Evolutionary conservation across 1,284 basidiomycete species (phyloP).

Genomic region (Gomphus sp.): DNA sequence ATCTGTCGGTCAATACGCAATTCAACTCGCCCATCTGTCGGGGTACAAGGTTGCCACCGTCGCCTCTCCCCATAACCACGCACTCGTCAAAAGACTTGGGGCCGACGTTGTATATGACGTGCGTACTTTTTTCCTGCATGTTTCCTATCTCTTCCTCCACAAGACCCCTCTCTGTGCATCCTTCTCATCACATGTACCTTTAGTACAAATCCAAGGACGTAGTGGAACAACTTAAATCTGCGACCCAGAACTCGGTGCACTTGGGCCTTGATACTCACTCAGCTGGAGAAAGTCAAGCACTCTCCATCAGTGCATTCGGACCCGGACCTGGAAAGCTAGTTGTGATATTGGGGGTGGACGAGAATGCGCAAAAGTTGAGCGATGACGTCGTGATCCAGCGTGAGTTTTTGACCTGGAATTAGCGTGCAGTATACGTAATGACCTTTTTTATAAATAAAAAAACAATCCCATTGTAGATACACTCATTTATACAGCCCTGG

Average conservation of each 20-base stretch:
- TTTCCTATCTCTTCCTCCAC: not conserved
- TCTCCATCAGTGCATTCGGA: not conserved
- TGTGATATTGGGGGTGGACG: not conserved
- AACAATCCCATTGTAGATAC: constrained; percentile 11
- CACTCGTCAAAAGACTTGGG: constrained; percentile 29
- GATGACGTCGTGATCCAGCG: not conserved
- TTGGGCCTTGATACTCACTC: constrained; percentile 15
- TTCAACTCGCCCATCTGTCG: constrained; percentile 32
- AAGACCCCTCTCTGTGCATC: not conserved
- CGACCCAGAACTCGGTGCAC: constrained; percentile 16
- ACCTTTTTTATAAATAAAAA: too few species aligned
- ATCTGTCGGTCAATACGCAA: constrained; percentile 31
- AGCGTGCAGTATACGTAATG: too few species aligned
- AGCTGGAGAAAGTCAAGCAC: not conserved
- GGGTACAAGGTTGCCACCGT: constrained; percentile 33
- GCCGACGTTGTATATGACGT: constrained; percentile 30
- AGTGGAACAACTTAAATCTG: constrained; percentile 17
- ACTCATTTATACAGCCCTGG: constrained; percentile 14
- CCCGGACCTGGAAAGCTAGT: not conserved
- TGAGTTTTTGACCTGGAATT: not conserved
- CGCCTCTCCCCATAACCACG: constrained; percentile 29
- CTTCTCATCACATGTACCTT: not conserved
- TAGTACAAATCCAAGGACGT: constrained; percentile 19
- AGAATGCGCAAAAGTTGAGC: not conserved
- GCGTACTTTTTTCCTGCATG: not conserved